Evolutionary conservation across 2,329 filamentous ascomycete species (phyloP), one percentile per base, ranked within the genome.

Genomic region (Aspergillus flavus): DNA sequence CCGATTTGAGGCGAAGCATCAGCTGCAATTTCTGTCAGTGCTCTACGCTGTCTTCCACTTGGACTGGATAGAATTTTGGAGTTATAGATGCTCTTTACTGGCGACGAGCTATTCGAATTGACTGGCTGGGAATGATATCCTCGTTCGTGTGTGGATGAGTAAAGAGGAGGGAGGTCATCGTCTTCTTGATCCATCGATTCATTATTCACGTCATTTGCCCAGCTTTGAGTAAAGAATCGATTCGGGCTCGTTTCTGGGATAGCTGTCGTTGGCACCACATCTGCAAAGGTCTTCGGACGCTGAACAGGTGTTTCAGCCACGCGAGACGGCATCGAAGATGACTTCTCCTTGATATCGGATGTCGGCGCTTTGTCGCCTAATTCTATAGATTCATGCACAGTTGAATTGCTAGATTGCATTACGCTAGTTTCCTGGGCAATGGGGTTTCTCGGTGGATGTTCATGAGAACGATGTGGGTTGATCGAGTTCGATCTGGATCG

Each of bases 1-100:
- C 68, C 70, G 56, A 74, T 69, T 55, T 77, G 73, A 6, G 80
- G 80, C 4, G 80, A 81, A 53, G 73, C 71, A 58, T 81, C 79
- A 1, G 76, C 72, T 28, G 79, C 79, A 66, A 83, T 81, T 34
- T 80, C 76, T 14, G 79, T 77, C 58, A 81, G 70, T 57, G 73
- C 71, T 58, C 75, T 73, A 48, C 78, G 76, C 58, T 74, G 75
- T 34, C 75, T 72, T 53, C 75, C 75, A 59, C 73, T 78, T 39
- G 75, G 79, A 62, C 76, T 81, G 2, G 78, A 80, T 16, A 79
- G 64, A 7, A 76, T 72, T 34, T 73, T 74, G 6, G 73, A 68
- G 30, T 70, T 68, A 6, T 58, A 58, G 11, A 68, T 52, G n/a
- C 23, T 64, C 50, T 72, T 77, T 19, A 71, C 57, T 6, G 74